phyloP scores from a whole-genome alignment of 768 basidiomycete genomes.

The Paxillus rubicundulus region DNA sequence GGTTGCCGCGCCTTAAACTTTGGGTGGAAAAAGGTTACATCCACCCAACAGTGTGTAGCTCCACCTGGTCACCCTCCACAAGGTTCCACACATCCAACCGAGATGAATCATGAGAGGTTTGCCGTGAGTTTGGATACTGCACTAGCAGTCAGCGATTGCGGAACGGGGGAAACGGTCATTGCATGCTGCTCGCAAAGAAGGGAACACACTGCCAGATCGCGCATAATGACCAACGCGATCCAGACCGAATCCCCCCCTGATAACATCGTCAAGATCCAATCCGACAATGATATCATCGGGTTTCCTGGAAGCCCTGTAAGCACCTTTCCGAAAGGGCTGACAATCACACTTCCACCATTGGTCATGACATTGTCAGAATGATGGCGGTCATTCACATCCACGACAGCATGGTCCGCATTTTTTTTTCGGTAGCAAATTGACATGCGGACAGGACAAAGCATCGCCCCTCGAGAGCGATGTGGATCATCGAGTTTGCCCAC shows the following conservation, averaged over 20 bases:
- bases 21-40: neutral
- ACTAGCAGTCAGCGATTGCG: conserved; percentile 2
- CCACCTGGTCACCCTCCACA: neutral
- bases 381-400: conserved; percentile 34
- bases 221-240: conserved; percentile 64
- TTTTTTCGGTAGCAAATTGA: conserved; percentile 53
- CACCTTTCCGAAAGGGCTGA: conserved; percentile 54
- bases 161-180: neutral
- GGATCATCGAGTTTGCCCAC: conserved; percentile 59
- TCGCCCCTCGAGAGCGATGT: conserved; percentile 66
- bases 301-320: conserved; percentile 55
- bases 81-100: neutral
- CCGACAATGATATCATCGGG: conserved; percentile 56
- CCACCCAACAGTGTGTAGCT: too few species aligned
- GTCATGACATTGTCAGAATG: conserved; percentile 54
- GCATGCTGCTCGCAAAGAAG: neutral
- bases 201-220: conserved; percentile 49
- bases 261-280: conserved; percentile 55
- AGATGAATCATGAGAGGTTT: neutral
- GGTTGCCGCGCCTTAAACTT: too few species aligned
- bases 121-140: conserved; percentile 29
- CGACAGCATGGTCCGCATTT: conserved; percentile 46
- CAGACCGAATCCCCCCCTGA: conserved; percentile 59
- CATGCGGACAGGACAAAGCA: conserved; percentile 67
- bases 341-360: conserved; percentile 59